Conservation (phyloP, 2,329 filamentous ascomycete species). For the Aspergillus sergii region DNA sequence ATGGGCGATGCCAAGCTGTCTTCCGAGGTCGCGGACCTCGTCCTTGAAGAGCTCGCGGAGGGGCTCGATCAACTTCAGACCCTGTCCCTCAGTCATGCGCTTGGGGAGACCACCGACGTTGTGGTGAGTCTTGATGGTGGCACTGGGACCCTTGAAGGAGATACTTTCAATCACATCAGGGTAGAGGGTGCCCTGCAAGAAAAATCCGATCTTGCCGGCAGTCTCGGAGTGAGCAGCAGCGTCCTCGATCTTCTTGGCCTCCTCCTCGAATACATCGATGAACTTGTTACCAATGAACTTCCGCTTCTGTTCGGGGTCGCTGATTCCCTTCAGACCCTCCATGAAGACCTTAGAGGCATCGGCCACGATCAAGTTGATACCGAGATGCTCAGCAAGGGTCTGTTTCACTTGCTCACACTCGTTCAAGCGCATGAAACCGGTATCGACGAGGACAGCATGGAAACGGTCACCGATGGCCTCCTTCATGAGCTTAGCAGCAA, state of each 20-base stretch:
- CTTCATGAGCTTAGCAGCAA: constrained; percentile 82
- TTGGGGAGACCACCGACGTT: constrained; percentile 33
- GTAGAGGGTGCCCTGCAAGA: constrained; percentile 85
- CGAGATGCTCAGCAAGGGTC: constrained; percentile 75
- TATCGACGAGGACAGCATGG: constrained; percentile 83
- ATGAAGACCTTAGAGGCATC: constrained; percentile 80
- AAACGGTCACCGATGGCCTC: constrained; percentile 85
- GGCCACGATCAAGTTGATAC: constrained; percentile 87
- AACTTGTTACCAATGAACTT: constrained; percentile 86
- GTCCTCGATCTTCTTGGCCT: constrained; percentile 74
- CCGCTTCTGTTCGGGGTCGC: constrained; percentile 82
- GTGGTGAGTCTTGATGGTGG: constrained; percentile 75
- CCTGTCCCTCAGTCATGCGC: constrained; percentile 54
- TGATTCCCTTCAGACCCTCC: constrained; percentile 71
- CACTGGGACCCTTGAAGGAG: constrained; percentile 71
- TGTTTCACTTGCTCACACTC: constrained; percentile 82
- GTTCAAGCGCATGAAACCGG: constrained; percentile 80
- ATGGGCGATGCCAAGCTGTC: constrained; percentile 69
- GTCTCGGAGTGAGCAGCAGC: constrained; percentile 64
- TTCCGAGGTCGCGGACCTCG: constrained; percentile 72
- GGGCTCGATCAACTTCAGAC: constrained; percentile 66
- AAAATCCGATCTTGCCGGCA: constrained; percentile 75
- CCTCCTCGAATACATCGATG: constrained; percentile 80
- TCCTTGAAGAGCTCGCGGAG: constrained; percentile 82
- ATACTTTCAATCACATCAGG: constrained; percentile 73